These are phyloP conservation scores for Haematococcus sp. DNA, from an alignment of 139 green algal species.

Conservation along the genomic window DNA sequence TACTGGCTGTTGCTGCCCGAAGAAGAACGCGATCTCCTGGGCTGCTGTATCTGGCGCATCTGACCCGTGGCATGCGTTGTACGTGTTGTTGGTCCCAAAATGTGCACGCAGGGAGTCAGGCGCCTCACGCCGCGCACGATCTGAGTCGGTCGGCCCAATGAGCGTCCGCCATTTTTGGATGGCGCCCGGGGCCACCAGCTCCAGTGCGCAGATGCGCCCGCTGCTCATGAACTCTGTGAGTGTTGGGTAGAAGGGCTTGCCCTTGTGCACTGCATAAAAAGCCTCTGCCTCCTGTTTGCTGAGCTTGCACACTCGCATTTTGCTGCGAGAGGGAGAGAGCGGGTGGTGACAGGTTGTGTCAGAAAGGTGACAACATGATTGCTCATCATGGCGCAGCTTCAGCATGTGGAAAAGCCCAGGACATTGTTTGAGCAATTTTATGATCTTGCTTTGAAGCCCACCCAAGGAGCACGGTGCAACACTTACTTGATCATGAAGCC, in stretches of 20 bases:
- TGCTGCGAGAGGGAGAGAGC: slow-evolving; percentile 31
- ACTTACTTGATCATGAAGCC: slow-evolving; percentile 56
- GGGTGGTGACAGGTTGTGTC: background rate
- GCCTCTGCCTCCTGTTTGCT: slow-evolving; percentile 49
- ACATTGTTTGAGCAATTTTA: background rate
- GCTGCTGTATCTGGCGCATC: slow-evolving; percentile 62
- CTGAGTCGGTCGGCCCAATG: slow-evolving; percentile 40
- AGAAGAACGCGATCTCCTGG: slow-evolving; percentile 70
- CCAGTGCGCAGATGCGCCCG: slow-evolving; percentile 68
- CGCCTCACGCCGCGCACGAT: slow-evolving; percentile 50
- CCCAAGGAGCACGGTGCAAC: too few species aligned
- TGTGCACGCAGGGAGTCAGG: slow-evolving; percentile 59
- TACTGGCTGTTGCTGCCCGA: slow-evolving; percentile 28
- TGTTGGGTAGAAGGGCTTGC: slow-evolving; percentile 65
- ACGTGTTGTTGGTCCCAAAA: slow-evolving; percentile 57
- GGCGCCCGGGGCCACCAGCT: slow-evolving; percentile 60
- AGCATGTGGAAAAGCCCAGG: background rate
- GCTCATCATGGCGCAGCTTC: too few species aligned
- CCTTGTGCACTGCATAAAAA: slow-evolving; percentile 72
- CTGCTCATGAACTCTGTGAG: slow-evolving; percentile 72
- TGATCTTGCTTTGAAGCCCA: background rate
- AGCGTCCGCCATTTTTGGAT: slow-evolving; percentile 60
- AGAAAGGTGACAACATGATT: background rate
- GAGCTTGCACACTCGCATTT: slow-evolving; percentile 59
- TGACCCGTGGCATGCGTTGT: slow-evolving; percentile 73